These are phyloP conservation scores for Kitagawia praeruptora DNA, from an alignment of 129 eudicot species.

Conservation along the genomic window DNA sequence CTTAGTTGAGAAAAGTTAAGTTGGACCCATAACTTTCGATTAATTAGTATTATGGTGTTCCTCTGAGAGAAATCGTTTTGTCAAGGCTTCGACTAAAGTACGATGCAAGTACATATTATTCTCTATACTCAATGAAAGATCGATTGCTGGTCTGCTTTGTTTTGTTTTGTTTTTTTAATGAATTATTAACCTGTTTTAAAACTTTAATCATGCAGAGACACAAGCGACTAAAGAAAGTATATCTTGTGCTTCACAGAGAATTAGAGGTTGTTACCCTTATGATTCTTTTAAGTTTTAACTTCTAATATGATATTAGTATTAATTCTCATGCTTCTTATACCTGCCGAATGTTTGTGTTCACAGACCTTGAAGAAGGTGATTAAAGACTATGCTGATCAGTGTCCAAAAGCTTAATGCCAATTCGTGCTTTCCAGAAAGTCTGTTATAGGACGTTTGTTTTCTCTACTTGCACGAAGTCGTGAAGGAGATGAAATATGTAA, in stretches of 20 bases:
- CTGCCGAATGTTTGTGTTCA: conserved; percentile 17
- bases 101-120: neutral
- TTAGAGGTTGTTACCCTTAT: conserved; percentile 48
- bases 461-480: neutral
- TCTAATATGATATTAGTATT: neutral
- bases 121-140: neutral
- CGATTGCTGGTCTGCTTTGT: neutral
- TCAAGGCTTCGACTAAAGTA: neutral
- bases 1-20: neutral
- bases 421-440: neutral
- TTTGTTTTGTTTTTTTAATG: neutral
- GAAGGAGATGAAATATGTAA: neutral
- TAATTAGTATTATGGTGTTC: neutral
- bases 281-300: neutral
- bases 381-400: conserved; percentile 42
- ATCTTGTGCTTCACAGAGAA: conserved; percentile 85
- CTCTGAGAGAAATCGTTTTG: neutral
- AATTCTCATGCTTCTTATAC: neutral
- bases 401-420: conserved; percentile 28
- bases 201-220: conserved; percentile 48
- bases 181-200: neutral
- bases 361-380: conserved; percentile 77
- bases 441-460: neutral
- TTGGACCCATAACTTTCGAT: neutral
- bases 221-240: conserved; percentile 67